Percentiles rank a stretch among this genome's conserved stretches.
Evolutionary conservation across 1,284 basidiomycete genomes (phyloP).

Genomic region (Tilletia horrida): DNA sequence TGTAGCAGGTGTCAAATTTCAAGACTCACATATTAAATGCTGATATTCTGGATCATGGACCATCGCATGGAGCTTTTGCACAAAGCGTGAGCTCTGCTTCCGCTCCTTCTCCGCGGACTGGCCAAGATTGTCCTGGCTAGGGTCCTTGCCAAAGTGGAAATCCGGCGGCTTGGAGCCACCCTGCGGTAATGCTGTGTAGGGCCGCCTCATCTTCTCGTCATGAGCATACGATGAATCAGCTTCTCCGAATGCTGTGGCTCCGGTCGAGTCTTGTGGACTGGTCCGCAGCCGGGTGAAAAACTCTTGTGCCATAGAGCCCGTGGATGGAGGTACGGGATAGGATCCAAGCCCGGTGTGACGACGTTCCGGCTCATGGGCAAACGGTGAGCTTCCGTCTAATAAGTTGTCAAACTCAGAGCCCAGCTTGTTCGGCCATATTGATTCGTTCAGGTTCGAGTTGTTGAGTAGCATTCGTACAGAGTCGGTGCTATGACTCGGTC

Average conservation of each 20-base stretch:
- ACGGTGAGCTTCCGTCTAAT: background rate
- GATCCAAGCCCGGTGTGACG: background rate
- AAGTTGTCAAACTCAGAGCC: too few relatives aligned
- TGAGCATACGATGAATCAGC: background rate
- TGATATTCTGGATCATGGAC: constrained; percentile 40
- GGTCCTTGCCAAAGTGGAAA: too few relatives aligned
- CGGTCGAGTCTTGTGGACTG: background rate
- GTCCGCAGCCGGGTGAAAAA: background rate
- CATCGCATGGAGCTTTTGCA: constrained; percentile 48
- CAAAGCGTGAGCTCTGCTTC: constrained; percentile 39
- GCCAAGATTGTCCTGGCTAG: too few relatives aligned
- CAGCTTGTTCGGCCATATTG: too few relatives aligned
- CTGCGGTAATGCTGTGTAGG: constrained; percentile 10
- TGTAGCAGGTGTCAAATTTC: background rate
- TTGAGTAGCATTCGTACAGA: too few relatives aligned
- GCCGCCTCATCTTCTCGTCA: constrained; percentile 1
- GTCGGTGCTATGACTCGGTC: too few relatives aligned
- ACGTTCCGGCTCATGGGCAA: background rate
- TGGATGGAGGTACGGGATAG: background rate
- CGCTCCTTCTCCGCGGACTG: constrained; percentile 30
- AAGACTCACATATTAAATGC: constrained; percentile 35
- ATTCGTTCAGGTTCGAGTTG: too few relatives aligned
- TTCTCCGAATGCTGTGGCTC: too few relatives aligned
- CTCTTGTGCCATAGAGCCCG: background rate
- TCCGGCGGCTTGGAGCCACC: background rate